Percentiles rank a stretch among this genome's conserved stretches.
These are phyloP conservation scores for Xylaria sp. DNA, from an alignment of 2,329 filamentous ascomycete genomes.

Conservation along the genomic window DNA sequence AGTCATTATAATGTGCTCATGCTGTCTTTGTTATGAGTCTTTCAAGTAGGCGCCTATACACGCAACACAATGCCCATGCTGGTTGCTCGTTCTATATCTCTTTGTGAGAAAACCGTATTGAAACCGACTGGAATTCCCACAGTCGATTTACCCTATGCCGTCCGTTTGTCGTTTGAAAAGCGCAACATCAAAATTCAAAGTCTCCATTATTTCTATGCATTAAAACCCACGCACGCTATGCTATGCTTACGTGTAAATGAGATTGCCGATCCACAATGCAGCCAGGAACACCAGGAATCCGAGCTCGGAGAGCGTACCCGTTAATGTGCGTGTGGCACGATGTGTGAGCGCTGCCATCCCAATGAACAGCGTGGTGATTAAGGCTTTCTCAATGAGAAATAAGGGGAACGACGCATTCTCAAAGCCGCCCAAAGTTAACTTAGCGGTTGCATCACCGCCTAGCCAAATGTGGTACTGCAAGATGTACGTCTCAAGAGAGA, in stretches of 20 bases:
- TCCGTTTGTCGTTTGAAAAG: conserved; percentile 36
- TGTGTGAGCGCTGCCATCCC: conserved; percentile 43
- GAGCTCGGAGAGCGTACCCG: conserved; percentile 37
- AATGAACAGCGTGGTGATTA: conserved; percentile 46
- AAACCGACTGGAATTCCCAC: conserved; percentile 42
- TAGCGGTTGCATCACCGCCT: conserved; percentile 65
- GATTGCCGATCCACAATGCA: conserved; percentile 44
- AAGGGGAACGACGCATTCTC: conserved; percentile 37
- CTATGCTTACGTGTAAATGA: conserved; percentile 42
- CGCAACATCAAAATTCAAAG: conserved; percentile 37
- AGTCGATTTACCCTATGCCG: conserved; percentile 39
- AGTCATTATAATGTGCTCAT: conserved; percentile 39
- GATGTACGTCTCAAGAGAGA: conserved; percentile 69
- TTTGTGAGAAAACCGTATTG: conserved; percentile 36
- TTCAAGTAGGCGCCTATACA: conserved; percentile 32
- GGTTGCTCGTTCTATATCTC: conserved; percentile 39
- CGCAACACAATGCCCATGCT: conserved; percentile 32
- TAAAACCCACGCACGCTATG: conserved; percentile 38
- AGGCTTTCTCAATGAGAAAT: conserved; percentile 42
- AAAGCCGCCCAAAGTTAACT: conserved; percentile 53
- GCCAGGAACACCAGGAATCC: conserved; percentile 38
- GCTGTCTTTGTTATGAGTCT: conserved; percentile 35
- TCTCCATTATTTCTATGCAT: conserved; percentile 41
- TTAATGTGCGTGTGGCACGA: conserved; percentile 41
- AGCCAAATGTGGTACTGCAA: conserved; percentile 72